phyloP scores from a whole-genome alignment of 202 grass and related monocot genomes.

The Carex arenaria region DNA sequence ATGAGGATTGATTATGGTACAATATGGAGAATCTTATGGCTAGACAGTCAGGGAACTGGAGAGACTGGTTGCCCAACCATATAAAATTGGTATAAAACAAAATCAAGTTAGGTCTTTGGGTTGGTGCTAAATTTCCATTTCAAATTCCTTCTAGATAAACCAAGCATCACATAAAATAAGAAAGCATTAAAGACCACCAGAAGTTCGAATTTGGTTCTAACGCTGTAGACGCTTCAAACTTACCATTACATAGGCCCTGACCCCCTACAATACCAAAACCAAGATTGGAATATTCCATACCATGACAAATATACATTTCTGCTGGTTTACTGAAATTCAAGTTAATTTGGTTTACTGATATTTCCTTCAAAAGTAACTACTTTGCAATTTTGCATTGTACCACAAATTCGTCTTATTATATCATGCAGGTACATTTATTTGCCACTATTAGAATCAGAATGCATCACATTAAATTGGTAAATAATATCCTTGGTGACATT shows the following conservation, averaged over 20 bases:
- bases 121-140: background rate
- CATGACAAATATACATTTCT: background rate
- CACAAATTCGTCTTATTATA: background rate
- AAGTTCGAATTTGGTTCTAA: background rate
- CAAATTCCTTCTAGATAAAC: background rate
- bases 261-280: background rate
- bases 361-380: background rate
- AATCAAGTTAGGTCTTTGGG: background rate
- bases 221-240: background rate
- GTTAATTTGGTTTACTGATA: background rate
- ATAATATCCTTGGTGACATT: background rate
- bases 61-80: slow-evolving; percentile 14
- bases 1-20: background rate
- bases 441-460: background rate
- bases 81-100: background rate
- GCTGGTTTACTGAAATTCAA: background rate
- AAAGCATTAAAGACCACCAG: background rate
- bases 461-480: background rate
- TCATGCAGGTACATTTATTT: background rate
- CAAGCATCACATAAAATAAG: background rate
- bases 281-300: background rate
- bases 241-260: background rate
- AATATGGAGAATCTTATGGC: slow-evolving; percentile 1
- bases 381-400: too few species aligned
- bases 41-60: slow-evolving; percentile 19